Percentiles rank a stretch among this genome's conserved stretches.
Conservation (phyloP, 2,329 filamentous ascomycete species). For the Aureobasidium pullulans region DNA sequence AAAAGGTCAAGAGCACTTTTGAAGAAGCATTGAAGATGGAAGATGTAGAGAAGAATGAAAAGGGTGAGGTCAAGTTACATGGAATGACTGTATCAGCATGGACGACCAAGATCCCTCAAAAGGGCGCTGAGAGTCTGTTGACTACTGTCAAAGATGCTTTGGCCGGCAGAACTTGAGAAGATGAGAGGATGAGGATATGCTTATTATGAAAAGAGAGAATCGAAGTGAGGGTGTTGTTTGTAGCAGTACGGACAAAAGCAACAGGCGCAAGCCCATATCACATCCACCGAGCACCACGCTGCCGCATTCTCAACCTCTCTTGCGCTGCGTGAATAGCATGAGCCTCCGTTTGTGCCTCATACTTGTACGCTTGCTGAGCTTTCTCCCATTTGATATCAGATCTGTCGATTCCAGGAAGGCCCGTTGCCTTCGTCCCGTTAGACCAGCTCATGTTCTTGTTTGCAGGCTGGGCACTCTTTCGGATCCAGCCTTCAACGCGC, state of each 20-base stretch:
- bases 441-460: neutral
- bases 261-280: too few relatives aligned
- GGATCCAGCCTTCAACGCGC: neutral
- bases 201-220: neutral
- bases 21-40: constrained; percentile 46
- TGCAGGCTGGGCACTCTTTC: too few relatives aligned
- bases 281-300: too few relatives aligned
- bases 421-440: too few relatives aligned
- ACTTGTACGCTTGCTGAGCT: too few relatives aligned
- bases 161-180: neutral
- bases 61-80: constrained; percentile 57
- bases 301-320: too few relatives aligned
- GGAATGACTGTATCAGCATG: constrained; percentile 57
- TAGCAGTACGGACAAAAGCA: neutral
- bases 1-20: constrained; percentile 42
- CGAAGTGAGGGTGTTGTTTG: neutral
- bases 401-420: too few relatives aligned
- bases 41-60: constrained; percentile 52
- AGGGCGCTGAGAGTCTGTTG: constrained; percentile 3
- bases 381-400: too few relatives aligned
- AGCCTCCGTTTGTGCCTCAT: too few relatives aligned
- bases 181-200: neutral
- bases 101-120: constrained; percentile 41
- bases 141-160: constrained; percentile 9
- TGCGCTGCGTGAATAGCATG: too few relatives aligned